Base-by-base conservation (phyloP, 192 early-diverging fungal genomes). In the Spizellomyces sp. region DNA sequence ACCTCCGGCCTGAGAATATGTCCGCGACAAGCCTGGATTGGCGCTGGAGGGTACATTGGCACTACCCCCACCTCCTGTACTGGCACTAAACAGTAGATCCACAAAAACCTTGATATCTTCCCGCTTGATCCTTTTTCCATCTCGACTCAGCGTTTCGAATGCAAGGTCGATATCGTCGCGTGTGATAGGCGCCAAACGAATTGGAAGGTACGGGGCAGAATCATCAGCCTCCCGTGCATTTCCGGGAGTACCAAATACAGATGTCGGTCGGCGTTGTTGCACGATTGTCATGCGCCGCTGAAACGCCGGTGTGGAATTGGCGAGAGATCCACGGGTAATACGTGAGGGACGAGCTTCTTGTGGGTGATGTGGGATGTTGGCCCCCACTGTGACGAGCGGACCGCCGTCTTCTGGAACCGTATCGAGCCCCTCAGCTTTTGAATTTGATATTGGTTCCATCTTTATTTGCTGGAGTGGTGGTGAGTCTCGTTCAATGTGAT, bases 161-260 rank as follows among this genome's bases (percentile, higher is more conserved):
- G 67, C 63, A 36, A 59, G 42, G 7, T 78, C 69, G 2, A 78
- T 47, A 47, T 78, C 77, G 17, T 68, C 56, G 9, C 65, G 47
- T 0, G 77, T 70, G 14, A 78, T 52, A 6, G 52, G 67, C 42
- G 67, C 67, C 9, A 17, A 10, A 42, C 67, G 52, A 41, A 17
- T 22, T 5, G 52, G 19, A 17, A 36, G 27, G 3, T 36, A 0
- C 27, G 27, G 27, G 27, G 3, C 27, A 36, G 3, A 36, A 36
- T 36, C 27, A 36, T 36, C 27, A 36, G 27, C 3, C 3, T 36
- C 27, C 21, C 22, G 59, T 14, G 21, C 10, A 41, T 12, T 61
- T 0, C 41, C 7, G 61, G 41, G 46, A n/a, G 6, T 9, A 41
- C n/a, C 61, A 41, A 62, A 8, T 9, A 58, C 9, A 15, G 21